phyloP scores from a whole-genome alignment of 2,329 filamentous ascomycete species.

The Talaromyces sp. region DNA sequence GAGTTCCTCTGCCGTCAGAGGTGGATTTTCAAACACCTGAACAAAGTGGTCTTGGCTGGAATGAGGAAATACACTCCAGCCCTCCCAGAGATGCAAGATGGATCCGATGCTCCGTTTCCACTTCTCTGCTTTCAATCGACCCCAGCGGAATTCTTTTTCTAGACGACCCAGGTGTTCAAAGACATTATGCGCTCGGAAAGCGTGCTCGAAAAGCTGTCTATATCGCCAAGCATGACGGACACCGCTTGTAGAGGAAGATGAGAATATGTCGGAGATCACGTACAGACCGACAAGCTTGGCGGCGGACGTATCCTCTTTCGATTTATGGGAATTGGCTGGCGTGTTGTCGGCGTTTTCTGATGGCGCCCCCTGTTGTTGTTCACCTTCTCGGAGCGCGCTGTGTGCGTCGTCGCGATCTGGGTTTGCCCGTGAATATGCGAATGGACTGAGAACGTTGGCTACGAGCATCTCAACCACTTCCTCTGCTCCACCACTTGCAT shows the following conservation, averaged over 20 bases:
- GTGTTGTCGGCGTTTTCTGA: slow-evolving; percentile 34
- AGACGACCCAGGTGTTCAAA: slow-evolving; percentile 72
- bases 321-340: slow-evolving; percentile 25
- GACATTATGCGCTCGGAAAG: slow-evolving; percentile 60
- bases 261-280: slow-evolving; percentile 72
- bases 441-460: slow-evolving; percentile 71
- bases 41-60: slow-evolving; percentile 67
- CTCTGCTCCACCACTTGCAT: slow-evolving; percentile 76
- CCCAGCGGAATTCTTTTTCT: slow-evolving; percentile 69
- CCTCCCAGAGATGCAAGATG: slow-evolving; percentile 64
- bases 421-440: slow-evolving; percentile 67
- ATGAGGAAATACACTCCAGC: slow-evolving; percentile 62
- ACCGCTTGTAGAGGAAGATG: slow-evolving; percentile 67
- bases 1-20: slow-evolving; percentile 44
- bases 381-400: slow-evolving; percentile 21
- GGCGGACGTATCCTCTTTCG: slow-evolving; percentile 60
- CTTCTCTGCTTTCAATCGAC: slow-evolving; percentile 73
- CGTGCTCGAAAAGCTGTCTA: slow-evolving; percentile 69
- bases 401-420: slow-evolving; percentile 35
- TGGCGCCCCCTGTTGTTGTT: slow-evolving; percentile 26
- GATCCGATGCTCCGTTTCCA: slow-evolving; percentile 71
- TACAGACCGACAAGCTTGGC: slow-evolving; percentile 78
- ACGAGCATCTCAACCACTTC: slow-evolving; percentile 89
- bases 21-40: slow-evolving; percentile 65
- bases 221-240: slow-evolving; percentile 85